Conservation (phyloP, 23 red algal genomes). For the Gracilaria domingensis region DNA sequence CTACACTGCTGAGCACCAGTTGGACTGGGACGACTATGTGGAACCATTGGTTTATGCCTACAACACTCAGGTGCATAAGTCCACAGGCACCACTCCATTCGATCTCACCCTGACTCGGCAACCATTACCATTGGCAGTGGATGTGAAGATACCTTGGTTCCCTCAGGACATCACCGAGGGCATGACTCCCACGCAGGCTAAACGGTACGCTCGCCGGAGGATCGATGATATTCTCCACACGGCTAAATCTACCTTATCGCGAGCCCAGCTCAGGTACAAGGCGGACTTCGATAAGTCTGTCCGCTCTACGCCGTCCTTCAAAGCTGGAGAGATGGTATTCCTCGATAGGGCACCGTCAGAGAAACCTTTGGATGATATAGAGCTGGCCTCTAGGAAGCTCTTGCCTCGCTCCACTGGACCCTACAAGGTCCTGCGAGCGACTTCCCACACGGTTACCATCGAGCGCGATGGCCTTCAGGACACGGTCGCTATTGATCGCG, state of each 20-base stretch:
- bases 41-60: constrained; percentile 31
- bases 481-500: neutral
- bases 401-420: neutral
- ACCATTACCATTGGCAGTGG: neutral
- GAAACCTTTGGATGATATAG: neutral
- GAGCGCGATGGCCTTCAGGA: neutral
- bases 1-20: constrained; percentile 31
- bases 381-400: neutral
- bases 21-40: constrained; percentile 42
- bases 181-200: neutral
- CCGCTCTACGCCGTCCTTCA: neutral
- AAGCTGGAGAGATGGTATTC: neutral
- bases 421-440: neutral
- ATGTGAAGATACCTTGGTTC: neutral
- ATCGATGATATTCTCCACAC: neutral
- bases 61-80: constrained; percentile 32
- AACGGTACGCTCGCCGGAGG: neutral
- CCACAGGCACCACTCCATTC: constrained; percentile 38
- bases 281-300: constrained; percentile 19
- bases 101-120: constrained; percentile 25
- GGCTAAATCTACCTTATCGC: neutral
- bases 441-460: neutral
- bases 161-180: neutral
- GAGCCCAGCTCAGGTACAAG: constrained; percentile 5
- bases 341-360: neutral